Evolutionary conservation across 2,329 filamentous ascomycete species (phyloP).

Genomic region (Gnomoniopsis sp.): DNA sequence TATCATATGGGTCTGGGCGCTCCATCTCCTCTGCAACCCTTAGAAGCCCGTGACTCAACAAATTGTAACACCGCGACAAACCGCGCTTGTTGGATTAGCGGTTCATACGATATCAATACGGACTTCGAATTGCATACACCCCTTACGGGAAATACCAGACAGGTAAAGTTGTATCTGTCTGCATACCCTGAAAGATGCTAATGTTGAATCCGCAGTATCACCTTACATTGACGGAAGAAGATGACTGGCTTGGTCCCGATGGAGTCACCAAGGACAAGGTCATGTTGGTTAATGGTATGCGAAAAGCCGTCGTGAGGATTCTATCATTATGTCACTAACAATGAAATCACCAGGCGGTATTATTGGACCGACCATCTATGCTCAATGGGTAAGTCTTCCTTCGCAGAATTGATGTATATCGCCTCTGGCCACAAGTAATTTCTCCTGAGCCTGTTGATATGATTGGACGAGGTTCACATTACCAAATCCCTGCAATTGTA

Average conservation of each 20-base stretch:
- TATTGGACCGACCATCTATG: conserved; percentile 49
- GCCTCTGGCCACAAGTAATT: too few species aligned
- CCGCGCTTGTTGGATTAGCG: conserved; percentile 26
- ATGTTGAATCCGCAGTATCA: conserved; percentile 21
- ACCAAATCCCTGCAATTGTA: too few species aligned
- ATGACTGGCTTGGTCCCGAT: conserved; percentile 28
- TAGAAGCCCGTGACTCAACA: conserved; percentile 4
- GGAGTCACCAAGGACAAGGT: conserved; percentile 26
- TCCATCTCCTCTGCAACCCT: conserved; percentile 5
- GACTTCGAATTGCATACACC: conserved; percentile 26
- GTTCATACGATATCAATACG: conserved; percentile 26
- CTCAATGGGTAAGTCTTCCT: conserved; percentile 32
- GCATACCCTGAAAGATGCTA: neutral
- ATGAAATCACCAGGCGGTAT: conserved; percentile 2
- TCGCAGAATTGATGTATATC: too few species aligned
- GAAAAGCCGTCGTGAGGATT: conserved; percentile 23
- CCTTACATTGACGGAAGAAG: conserved; percentile 25
- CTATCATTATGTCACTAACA: neutral
- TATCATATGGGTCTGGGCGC: conserved; percentile 5
- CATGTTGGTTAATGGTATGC: conserved; percentile 50
- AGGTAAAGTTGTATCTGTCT: conserved; percentile 3
- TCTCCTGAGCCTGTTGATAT: too few species aligned
- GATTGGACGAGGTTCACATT: too few species aligned
- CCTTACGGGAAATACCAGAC: conserved; percentile 21
- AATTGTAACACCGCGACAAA: conserved; percentile 26